Evolutionary conservation across 2,329 filamentous ascomycete species (phyloP), one percentile per base, ranked within the genome.

Genomic region (Mycosphaerella sp.): DNA sequence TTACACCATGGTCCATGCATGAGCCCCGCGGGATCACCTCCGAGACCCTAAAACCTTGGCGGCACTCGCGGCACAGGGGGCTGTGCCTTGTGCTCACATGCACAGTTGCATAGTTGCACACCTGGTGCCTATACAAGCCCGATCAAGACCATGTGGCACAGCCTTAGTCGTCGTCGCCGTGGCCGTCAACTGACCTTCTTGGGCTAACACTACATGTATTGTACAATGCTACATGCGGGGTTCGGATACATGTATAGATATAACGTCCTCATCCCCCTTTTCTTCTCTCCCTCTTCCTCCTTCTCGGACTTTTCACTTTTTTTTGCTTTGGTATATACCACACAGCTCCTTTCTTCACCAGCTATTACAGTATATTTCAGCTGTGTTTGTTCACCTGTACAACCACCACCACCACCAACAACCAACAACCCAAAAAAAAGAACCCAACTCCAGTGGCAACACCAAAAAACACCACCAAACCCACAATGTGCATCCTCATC

Each of bases 401-500:
- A 1, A 21, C 21, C 21, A 21, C 21, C 21, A 21, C 21, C 21
- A 21, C 21, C 21, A 21, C 21, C 21, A 21, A 21, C 21, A 2
- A 21, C 21, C 21, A 17, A 17, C 14, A 21, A 21, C 21, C 2
- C 21, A 1, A 21, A 17, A 17, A 17, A 17, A 17, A 1, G 14
- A 17, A 17, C 1, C 14, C 14, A 21, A 21, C 21, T 21, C 21
- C 21, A 21, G 21, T 21, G 21, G 21, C 21, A 21, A 21, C 21
- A 21, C 21, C 21, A 21, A 21, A 21, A 17, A 17, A 17, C 14
- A 17, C 14, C 14, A 17, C 6, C 34, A 29, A 9, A 4, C 36
- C 34, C 36, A 51, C n/a, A 29, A 60, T 60, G 58, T 60, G 58
- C 34, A 58, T 60, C 48, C 48, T 60, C 40, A 53, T 50, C 21